Evolutionary conservation across 768 basidiomycete genomes (phyloP).

Genomic region (Suillus spraguei): DNA sequence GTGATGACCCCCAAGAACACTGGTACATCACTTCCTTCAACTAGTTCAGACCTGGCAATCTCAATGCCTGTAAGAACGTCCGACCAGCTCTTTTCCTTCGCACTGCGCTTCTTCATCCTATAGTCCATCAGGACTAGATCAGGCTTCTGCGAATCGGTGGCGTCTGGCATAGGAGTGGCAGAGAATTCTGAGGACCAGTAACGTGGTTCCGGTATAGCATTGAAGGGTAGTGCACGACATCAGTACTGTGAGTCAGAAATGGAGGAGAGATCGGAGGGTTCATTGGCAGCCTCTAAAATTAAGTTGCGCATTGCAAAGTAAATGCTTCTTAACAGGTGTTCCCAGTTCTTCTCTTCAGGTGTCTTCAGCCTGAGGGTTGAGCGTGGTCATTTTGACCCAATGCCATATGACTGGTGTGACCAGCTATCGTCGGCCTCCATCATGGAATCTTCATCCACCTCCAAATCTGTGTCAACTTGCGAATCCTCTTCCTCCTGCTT

Average conservation of each 20-base stretch:
- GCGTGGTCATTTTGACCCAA: too few species aligned
- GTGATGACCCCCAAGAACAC: background rate
- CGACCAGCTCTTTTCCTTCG: background rate
- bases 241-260: too few species aligned
- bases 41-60: background rate
- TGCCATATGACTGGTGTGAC: too few species aligned
- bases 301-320: too few species aligned
- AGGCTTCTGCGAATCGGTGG: background rate
- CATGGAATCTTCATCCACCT: background rate
- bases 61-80: background rate
- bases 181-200: background rate
- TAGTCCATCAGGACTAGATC: constrained; percentile 4
- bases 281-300: too few species aligned
- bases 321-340: too few species aligned
- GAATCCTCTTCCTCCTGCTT: too few species aligned
- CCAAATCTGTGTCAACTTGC: background rate
- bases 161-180: background rate
- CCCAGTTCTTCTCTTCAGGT: too few species aligned
- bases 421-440: background rate
- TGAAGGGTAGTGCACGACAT: too few species aligned
- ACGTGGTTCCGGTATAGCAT: background rate
- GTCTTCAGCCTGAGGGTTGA: too few species aligned
- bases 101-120: background rate
- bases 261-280: too few species aligned
- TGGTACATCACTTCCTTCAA: background rate